phyloP scores from a whole-genome alignment of 192 early-diverging fungal genomes.

The Rhizophlyctis rosea region DNA sequence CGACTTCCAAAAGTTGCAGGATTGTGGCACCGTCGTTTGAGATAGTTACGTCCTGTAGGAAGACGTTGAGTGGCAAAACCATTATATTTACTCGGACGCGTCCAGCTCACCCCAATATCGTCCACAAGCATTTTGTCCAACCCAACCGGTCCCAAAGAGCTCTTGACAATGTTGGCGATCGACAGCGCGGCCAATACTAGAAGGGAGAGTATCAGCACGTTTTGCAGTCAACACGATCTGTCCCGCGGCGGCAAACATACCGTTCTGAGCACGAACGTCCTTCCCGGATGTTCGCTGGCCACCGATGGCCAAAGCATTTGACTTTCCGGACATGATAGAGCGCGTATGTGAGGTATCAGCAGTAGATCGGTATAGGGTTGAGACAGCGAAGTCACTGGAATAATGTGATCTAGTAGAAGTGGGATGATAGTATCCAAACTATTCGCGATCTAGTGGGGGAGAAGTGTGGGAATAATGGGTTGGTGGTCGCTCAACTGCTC shows the following conservation, averaged over 20 bases:
- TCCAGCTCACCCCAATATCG: slow-evolving; percentile 85
- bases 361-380: too few species aligned
- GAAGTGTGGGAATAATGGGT: too few species aligned
- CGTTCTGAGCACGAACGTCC: slow-evolving; percentile 91
- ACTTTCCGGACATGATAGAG: background rate
- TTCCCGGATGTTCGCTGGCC: slow-evolving; percentile 87
- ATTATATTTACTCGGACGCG: background rate
- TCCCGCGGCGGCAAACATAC: slow-evolving; percentile 44
- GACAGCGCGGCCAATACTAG: slow-evolving; percentile 92
- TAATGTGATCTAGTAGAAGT: too few species aligned
- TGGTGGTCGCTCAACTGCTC: too few species aligned
- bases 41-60: slow-evolving; percentile 90
- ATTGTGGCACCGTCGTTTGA: slow-evolving; percentile 99
- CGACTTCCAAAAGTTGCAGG: slow-evolving; percentile 92
- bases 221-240: slow-evolving; percentile 4
- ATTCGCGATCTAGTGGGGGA: too few species aligned
- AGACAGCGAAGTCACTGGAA: too few species aligned
- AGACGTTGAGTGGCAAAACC: background rate
- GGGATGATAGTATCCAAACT: too few species aligned
- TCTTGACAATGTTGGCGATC: slow-evolving; percentile 98
- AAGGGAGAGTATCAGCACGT: background rate
- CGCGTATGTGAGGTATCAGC: too few species aligned
- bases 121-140: slow-evolving; percentile 99
- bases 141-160: slow-evolving; percentile 97
- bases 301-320: slow-evolving; percentile 47